These are phyloP conservation scores for Leishmania major DNA, from an alignment of 208 protist genomes.

Conservation along the genomic window DNA sequence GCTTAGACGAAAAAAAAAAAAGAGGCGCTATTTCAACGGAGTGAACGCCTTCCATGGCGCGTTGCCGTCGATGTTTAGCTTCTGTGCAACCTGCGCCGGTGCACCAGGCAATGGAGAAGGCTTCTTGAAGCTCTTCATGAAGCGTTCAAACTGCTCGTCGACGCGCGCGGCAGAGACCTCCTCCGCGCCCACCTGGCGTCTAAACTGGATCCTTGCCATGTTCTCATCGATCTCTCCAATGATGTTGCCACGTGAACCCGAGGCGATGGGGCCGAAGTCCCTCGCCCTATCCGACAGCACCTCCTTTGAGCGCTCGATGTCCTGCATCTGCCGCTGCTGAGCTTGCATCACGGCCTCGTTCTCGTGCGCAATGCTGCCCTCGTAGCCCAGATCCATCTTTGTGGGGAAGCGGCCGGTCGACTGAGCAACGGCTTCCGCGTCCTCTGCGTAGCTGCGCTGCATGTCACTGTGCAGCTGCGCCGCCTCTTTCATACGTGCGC, in stretches of 20 bases:
- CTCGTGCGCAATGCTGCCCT: constrained; percentile 70
- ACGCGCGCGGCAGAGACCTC: constrained; percentile 71
- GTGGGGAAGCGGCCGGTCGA: constrained; percentile 62
- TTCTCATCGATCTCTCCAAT: constrained; percentile 76
- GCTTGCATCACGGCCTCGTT: constrained; percentile 46
- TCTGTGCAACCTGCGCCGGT: neutral
- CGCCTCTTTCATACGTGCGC: constrained; percentile 78
- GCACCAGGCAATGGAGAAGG: constrained; percentile 16
- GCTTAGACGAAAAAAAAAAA: no score
- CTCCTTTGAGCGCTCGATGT: constrained; percentile 43
- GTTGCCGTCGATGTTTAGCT: constrained; percentile 81
- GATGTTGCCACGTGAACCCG: constrained; percentile 24
- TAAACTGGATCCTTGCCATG: constrained; percentile 86
- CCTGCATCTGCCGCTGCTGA: constrained; percentile 52
- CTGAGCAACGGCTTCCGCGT: constrained; percentile 53
- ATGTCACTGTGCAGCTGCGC: constrained; percentile 68
- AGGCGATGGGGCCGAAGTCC: constrained; percentile 26
- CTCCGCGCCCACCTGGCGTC: constrained; percentile 63
- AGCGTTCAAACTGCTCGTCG: constrained; percentile 91
- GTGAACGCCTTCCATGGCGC: constrained; percentile 85
- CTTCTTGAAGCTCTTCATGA: constrained; percentile 78
- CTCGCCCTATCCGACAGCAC: constrained; percentile 33
- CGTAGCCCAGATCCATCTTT: constrained; percentile 89
- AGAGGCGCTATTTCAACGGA: constrained; percentile 25
- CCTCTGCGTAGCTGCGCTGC: constrained; percentile 75